phyloP scores from a whole-genome alignment of 257 asterid species.

The Forsythia suspensa region DNA sequence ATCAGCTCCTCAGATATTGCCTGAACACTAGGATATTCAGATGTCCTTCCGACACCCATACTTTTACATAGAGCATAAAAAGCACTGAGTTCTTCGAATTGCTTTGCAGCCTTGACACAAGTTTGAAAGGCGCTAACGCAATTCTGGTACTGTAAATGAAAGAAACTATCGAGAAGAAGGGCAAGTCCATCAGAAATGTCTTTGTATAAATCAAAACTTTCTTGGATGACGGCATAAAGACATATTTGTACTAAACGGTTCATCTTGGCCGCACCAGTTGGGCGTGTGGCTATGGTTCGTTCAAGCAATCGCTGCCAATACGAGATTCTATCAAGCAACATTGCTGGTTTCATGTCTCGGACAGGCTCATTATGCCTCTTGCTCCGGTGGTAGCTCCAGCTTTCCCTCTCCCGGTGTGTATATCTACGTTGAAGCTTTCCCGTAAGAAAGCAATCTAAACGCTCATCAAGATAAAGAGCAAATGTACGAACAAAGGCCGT shows the following conservation, averaged over 20 bases:
- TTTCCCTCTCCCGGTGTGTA: slow-evolving; percentile 25
- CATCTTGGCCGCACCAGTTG: slow-evolving; percentile 60
- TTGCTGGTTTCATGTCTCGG: slow-evolving; percentile 67
- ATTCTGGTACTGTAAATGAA: slow-evolving; percentile 62
- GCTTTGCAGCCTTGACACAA: slow-evolving; percentile 67
- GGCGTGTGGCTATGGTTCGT: slow-evolving; percentile 72
- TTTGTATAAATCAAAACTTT: slow-evolving; percentile 69
- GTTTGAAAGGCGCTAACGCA: slow-evolving; percentile 69
- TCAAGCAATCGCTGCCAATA: slow-evolving; percentile 79
- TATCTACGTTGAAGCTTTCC: slow-evolving; percentile 71
- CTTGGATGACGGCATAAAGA: slow-evolving; percentile 72
- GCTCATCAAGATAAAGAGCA: slow-evolving; percentile 79
- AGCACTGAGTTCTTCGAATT: slow-evolving; percentile 61
- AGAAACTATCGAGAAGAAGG: slow-evolving; percentile 65
- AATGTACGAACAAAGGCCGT: slow-evolving; percentile 82
- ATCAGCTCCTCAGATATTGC: slow-evolving; percentile 61
- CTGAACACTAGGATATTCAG: slow-evolving; percentile 71
- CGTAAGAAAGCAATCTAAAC: slow-evolving; percentile 73
- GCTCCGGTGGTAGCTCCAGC: slow-evolving; percentile 20
- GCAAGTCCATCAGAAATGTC: slow-evolving; percentile 78
- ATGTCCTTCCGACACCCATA: slow-evolving; percentile 65
- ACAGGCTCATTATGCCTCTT: slow-evolving; percentile 46
- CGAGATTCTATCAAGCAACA: slow-evolving; percentile 68
- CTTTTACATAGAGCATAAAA: slow-evolving; percentile 59
- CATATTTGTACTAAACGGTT: slow-evolving; percentile 56